Evolutionary conservation across 2,329 filamentous ascomycete genomes (phyloP), one percentile per base, ranked within the genome.

Genomic region (Ophiostoma angusticollis): DNA sequence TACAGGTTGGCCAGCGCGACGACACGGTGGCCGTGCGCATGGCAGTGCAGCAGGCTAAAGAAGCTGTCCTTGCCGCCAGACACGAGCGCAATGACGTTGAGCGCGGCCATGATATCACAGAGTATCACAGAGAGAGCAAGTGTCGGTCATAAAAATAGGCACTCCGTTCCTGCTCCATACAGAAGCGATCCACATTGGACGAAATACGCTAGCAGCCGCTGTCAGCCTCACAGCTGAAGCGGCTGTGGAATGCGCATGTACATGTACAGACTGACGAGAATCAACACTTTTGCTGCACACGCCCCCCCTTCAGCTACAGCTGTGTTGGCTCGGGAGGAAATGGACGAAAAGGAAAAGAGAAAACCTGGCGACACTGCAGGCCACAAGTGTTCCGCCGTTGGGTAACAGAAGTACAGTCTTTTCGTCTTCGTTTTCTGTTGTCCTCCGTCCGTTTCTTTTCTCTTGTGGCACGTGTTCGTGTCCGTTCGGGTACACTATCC

Each of bases 1-100:
- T 87, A 72, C 40, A 98, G 67, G 59, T 98, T 98, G 35, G 84
- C 91, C 34, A 98, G 66, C 7, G 91, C 91, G 36, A 95, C 74
- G 33, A 98, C 67, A 46, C 72, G 71, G 59, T 96, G 89, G 18
- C 84, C 86, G 57, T 94, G 83, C 43, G 77, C 74, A 48, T 85
- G 67, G 59, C 87, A 95, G 64, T 98, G 91, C 42, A 95, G 72
- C 48, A 94, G 72, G 16, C 84, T 89, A 64, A 83, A 96, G 58
- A 98, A 80, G 48, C 89, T 95, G 64, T 98, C 91, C 63, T 98
- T 98, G 48, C 91, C 91, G 44, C 91, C 91, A 16, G 91, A 98
- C 47, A 98, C 80, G 45, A 98, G 68, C 35, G 84, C 89, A 50
- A 98, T 87, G 47, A 95, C 86, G 50, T 87, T 80, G 47, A 80